phyloP scores from a whole-genome alignment of 345 rosid genomes.

The Hibiscus tridactylites region DNA sequence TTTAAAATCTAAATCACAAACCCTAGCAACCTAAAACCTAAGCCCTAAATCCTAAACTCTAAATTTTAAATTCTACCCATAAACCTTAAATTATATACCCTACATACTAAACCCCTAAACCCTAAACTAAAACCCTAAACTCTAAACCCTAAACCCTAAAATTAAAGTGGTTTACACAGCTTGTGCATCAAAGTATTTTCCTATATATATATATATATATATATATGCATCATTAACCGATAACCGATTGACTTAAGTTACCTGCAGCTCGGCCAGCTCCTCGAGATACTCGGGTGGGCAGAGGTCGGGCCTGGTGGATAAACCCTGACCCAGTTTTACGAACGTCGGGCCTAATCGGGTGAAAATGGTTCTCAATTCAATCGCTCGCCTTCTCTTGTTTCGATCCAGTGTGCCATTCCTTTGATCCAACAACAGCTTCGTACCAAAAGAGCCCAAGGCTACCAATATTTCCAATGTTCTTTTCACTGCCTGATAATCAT shows the following conservation, averaged over 20 bases:
- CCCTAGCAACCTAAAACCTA: too few species aligned
- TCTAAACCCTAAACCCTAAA: too few species aligned
- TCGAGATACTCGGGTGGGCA: slow-evolving; percentile 93
- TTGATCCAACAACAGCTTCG: slow-evolving; percentile 59
- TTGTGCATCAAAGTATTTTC: too few species aligned
- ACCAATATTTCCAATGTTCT: slow-evolving; percentile 29
- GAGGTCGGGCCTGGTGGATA: slow-evolving; percentile 92
- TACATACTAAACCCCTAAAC: too few species aligned
- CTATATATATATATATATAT: too few species aligned
- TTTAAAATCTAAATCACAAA: too few species aligned
- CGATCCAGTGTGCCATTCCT: slow-evolving; percentile 48
- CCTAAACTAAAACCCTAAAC: too few species aligned
- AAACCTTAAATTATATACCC: too few species aligned
- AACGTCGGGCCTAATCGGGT: slow-evolving; percentile 90
- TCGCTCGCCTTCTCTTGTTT: slow-evolving; percentile 24
- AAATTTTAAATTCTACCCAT: too few species aligned
- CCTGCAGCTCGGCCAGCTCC: slow-evolving; percentile 94
- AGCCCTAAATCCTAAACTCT: too few species aligned
- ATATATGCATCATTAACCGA: neutral
- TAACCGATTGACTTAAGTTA: slow-evolving; percentile 5
- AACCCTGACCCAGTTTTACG: slow-evolving; percentile 93
- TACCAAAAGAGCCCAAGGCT: slow-evolving; percentile 53
- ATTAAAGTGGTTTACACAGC: too few species aligned
- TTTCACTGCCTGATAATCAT: slow-evolving; percentile 38
- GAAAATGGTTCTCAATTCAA: slow-evolving; percentile 56